Percentiles rank a stretch among this genome's conserved stretches.
phyloP scores from a whole-genome alignment of 306 rosid genomes.

The Malus domestica region DNA sequence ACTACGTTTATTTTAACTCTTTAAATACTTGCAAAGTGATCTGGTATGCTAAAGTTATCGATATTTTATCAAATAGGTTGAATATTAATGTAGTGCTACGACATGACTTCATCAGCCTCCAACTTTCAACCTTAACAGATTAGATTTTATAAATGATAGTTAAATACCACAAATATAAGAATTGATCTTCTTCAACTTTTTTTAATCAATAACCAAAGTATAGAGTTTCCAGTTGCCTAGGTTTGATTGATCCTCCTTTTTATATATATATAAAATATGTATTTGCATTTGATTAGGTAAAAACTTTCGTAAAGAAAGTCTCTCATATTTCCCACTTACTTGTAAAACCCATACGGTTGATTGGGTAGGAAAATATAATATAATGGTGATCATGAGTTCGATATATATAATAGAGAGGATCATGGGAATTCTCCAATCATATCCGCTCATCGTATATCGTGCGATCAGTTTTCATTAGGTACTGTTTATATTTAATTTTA shows the following conservation, averaged over 20 bases:
- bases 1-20: background rate
- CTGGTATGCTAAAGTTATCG: background rate
- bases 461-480: no score
- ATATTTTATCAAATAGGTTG: background rate
- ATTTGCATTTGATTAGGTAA: background rate
- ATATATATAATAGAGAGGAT: no score
- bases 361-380: background rate
- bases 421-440: no score
- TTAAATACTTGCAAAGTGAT: background rate
- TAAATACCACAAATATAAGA: background rate
- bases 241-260: background rate
- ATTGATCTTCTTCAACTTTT: background rate
- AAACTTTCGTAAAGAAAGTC: background rate
- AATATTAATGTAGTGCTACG: background rate
- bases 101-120: background rate
- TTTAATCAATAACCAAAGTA: background rate
- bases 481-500: no score
- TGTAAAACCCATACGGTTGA: background rate
- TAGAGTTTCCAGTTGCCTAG: background rate
- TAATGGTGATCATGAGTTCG: background rate
- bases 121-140: background rate
- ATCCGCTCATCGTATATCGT: no score
- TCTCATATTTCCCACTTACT: background rate
- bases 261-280: no score
- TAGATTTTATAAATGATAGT: background rate